phyloP scores from a whole-genome alignment of 2,329 filamentous ascomycete genomes.

The Fusarium coffeatum region DNA sequence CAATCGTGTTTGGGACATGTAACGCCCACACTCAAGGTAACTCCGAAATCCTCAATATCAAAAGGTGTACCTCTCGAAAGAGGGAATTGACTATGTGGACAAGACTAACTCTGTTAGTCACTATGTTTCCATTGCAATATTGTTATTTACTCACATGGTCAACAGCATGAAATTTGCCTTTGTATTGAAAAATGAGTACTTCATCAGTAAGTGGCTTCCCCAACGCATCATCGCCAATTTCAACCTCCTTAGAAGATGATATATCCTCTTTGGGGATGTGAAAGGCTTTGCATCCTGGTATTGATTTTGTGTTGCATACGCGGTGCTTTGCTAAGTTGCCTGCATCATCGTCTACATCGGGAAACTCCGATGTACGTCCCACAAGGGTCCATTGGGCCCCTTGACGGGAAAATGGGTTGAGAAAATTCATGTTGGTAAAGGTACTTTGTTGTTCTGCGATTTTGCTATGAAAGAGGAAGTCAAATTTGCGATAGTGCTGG shows the following conservation, averaged over 20 bases:
- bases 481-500: neutral
- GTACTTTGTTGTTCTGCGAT: neutral
- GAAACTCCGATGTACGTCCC: slow-evolving; percentile 66
- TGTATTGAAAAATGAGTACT: slow-evolving; percentile 73
- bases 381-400: slow-evolving; percentile 62
- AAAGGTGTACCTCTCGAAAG: slow-evolving; percentile 72
- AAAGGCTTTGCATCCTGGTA: slow-evolving; percentile 70
- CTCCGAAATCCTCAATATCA: slow-evolving; percentile 79
- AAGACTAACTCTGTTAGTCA: slow-evolving; percentile 60
- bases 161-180: slow-evolving; percentile 72
- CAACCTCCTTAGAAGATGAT: slow-evolving; percentile 53
- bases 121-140: too few relatives aligned
- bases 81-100: slow-evolving; percentile 75
- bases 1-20: slow-evolving; percentile 76
- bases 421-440: slow-evolving; percentile 40
- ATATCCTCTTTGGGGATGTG: slow-evolving; percentile 57
- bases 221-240: slow-evolving; percentile 50
- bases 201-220: slow-evolving; percentile 64
- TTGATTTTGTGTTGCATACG: slow-evolving; percentile 54
- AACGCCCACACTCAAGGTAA: slow-evolving; percentile 70
- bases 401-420: slow-evolving; percentile 22
- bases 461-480: neutral
- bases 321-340: slow-evolving; percentile 53
- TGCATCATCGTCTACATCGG: slow-evolving; percentile 60
- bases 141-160: slow-evolving; percentile 71